These are phyloP conservation scores for Trichoderma breve DNA, from an alignment of 2,329 filamentous ascomycete genomes.

Conservation along the genomic window DNA sequence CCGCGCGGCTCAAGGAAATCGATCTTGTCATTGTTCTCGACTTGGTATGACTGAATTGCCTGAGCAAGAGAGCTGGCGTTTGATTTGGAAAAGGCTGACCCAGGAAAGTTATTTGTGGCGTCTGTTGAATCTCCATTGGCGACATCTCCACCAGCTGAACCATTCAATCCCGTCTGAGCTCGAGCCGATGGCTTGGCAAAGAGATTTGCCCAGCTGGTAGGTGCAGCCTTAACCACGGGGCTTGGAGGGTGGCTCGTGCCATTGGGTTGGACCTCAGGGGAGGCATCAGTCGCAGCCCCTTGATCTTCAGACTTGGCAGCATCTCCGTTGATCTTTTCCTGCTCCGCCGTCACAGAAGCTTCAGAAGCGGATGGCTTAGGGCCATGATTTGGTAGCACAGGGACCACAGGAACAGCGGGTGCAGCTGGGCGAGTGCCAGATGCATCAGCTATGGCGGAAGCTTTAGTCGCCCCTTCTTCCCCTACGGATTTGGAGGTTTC, in stretches of 20 bases:
- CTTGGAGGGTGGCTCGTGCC: conserved; percentile 25
- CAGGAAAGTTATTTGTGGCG: conserved; percentile 25
- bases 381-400: conserved; percentile 43
- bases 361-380: conserved; percentile 30
- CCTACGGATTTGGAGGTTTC: conserved; percentile 25
- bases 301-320: conserved; percentile 22
- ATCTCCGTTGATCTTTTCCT: conserved; percentile 17
- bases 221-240: conserved; percentile 32
- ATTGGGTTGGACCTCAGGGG: not conserved
- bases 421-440: conserved; percentile 34
- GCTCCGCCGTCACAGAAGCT: not conserved
- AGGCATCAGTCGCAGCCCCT: conserved; percentile 5
- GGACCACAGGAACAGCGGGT: conserved; percentile 46
- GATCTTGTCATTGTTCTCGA: conserved; percentile 63
- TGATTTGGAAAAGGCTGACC: conserved; percentile 42
- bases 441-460: conserved; percentile 28
- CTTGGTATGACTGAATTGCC: conserved; percentile 70
- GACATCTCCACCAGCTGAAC: conserved; percentile 22
- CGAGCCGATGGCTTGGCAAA: conserved; percentile 35
- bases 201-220: conserved; percentile 42
- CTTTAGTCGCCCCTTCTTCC: conserved; percentile 11
- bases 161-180: conserved; percentile 29
- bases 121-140: conserved; percentile 29
- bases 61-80: conserved; percentile 66
- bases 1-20: conserved; percentile 89